A percentile compares a stretch with the other conserved stretches of the same genome.
Evolutionary conservation across 2,329 filamentous ascomycete species (phyloP).

Genomic region (Aspergillus brasiliensis): DNA sequence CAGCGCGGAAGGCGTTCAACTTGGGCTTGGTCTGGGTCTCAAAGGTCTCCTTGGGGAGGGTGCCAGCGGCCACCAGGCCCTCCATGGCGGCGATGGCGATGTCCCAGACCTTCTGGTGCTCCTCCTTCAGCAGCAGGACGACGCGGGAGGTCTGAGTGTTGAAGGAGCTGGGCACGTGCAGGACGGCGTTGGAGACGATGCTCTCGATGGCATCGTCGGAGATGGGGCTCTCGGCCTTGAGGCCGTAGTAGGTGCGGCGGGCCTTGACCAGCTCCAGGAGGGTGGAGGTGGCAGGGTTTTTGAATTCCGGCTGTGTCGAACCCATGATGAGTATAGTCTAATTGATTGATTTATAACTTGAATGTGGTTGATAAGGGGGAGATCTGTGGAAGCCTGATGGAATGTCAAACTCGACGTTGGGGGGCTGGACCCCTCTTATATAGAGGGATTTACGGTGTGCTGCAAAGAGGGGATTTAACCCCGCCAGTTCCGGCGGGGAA

Average conservation of each 20-base stretch:
- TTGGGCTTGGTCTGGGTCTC: slow-evolving; percentile 52
- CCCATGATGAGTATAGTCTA: slow-evolving; percentile 34
- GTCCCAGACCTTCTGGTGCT: slow-evolving; percentile 89
- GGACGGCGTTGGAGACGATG: slow-evolving; percentile 51
- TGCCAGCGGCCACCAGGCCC: slow-evolving; percentile 32
- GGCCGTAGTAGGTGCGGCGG: slow-evolving; percentile 35
- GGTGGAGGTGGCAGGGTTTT: slow-evolving; percentile 34
- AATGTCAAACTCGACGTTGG: background rate
- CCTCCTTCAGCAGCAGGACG: slow-evolving; percentile 74
- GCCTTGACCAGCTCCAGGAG: slow-evolving; percentile 35
- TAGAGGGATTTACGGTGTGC: background rate
- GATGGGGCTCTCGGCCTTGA: slow-evolving; percentile 37
- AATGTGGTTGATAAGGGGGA: slow-evolving; percentile 17
- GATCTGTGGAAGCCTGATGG: background rate
- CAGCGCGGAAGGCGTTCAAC: slow-evolving; percentile 65
- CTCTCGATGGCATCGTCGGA: slow-evolving; percentile 35
- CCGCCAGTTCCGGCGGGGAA: background rate
- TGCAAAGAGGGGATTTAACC: too few relatives aligned
- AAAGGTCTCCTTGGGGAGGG: slow-evolving; percentile 57
- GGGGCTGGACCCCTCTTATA: background rate
- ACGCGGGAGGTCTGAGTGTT: slow-evolving; percentile 82
- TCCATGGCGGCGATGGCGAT: slow-evolving; percentile 67
- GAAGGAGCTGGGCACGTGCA: slow-evolving; percentile 76
- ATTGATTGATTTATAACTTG: slow-evolving; percentile 3
- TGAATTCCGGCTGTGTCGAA: slow-evolving; percentile 35